These are phyloP conservation scores for Lachnellula hyalina DNA, from an alignment of 2,329 filamentous ascomycete species.

Conservation along the genomic window DNA sequence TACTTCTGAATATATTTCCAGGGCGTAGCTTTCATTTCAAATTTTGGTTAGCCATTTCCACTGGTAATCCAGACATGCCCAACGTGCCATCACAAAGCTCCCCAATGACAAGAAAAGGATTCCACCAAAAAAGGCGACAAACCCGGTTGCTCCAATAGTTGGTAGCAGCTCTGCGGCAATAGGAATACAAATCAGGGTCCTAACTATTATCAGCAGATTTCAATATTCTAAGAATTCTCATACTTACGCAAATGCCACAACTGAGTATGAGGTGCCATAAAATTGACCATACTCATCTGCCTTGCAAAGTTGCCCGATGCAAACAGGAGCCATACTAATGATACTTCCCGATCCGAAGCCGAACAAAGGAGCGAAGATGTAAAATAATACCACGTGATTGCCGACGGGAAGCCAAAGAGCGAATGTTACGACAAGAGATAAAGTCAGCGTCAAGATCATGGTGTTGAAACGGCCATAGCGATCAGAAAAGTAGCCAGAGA, in stretches of 20 bases:
- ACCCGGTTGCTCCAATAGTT: slow-evolving; percentile 17
- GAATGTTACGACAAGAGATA: slow-evolving; percentile 20
- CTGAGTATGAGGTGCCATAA: slow-evolving; percentile 26
- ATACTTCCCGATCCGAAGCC: slow-evolving; percentile 29
- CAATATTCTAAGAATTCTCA: not conserved
- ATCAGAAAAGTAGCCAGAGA: slow-evolving; percentile 25
- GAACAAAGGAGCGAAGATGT: slow-evolving; percentile 27
- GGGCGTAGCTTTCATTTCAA: slow-evolving; percentile 1
- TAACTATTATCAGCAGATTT: slow-evolving; percentile 4
- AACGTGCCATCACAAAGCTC: slow-evolving; percentile 27
- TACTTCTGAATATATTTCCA: no score
- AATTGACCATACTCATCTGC: slow-evolving; percentile 27
- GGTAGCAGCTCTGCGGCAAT: slow-evolving; percentile 25
- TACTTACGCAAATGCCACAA: slow-evolving; percentile 30
- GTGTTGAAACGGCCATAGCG: slow-evolving; percentile 24
- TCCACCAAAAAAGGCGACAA: slow-evolving; percentile 26
- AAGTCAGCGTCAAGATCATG: slow-evolving; percentile 22
- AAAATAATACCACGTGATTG: slow-evolving; percentile 22
- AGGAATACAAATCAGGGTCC: slow-evolving; percentile 26
- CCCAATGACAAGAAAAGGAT: slow-evolving; percentile 21
- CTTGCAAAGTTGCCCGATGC: slow-evolving; percentile 27
- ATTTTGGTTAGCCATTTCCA: slow-evolving; percentile 28
- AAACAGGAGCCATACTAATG: slow-evolving; percentile 28
- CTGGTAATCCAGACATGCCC: slow-evolving; percentile 26
- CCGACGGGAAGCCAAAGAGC: slow-evolving; percentile 23